phyloP scores from a whole-genome alignment of 2,329 filamentous ascomycete species.

The Colletotrichum sojae region DNA sequence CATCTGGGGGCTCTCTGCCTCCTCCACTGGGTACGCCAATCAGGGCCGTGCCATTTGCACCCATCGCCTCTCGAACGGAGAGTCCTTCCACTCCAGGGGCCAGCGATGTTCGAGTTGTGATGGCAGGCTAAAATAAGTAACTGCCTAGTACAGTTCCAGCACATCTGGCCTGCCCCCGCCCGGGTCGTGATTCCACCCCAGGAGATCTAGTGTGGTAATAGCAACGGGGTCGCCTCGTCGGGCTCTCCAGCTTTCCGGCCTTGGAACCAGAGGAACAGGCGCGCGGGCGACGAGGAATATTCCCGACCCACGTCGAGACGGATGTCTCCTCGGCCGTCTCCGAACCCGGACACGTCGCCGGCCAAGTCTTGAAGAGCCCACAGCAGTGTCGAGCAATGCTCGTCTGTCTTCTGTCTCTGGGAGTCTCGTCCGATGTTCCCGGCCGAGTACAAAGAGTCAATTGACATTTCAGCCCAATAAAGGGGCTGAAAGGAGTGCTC shows the following conservation, averaged over 20 bases:
- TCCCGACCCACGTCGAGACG: conserved; percentile 3
- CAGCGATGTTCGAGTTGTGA: conserved; percentile 13
- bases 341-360: no score
- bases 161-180: conserved; percentile 21
- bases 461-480: neutral
- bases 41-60: conserved; percentile 10
- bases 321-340: neutral
- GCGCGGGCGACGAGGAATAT: conserved; percentile 3
- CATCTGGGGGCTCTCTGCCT: neutral
- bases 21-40: conserved; percentile 5
- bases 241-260: conserved; percentile 9
- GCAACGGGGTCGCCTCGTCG: conserved; percentile 23
- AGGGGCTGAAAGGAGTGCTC: conserved; percentile 1
- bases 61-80: neutral
- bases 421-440: neutral
- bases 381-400: no score
- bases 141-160: conserved; percentile 14
- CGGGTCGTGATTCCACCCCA: conserved; percentile 13
- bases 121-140: conserved; percentile 37
- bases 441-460: neutral
- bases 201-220: conserved; percentile 26
- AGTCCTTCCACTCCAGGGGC: conserved; percentile 3
- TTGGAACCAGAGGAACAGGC: conserved; percentile 8
- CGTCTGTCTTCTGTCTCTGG: neutral
- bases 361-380: neutral